Percentiles rank a stretch among this genome's conserved stretches.
These are phyloP conservation scores for Nitzschia palea DNA, from an alignment of 108 stramenopile genomes.

Conservation along the genomic window DNA sequence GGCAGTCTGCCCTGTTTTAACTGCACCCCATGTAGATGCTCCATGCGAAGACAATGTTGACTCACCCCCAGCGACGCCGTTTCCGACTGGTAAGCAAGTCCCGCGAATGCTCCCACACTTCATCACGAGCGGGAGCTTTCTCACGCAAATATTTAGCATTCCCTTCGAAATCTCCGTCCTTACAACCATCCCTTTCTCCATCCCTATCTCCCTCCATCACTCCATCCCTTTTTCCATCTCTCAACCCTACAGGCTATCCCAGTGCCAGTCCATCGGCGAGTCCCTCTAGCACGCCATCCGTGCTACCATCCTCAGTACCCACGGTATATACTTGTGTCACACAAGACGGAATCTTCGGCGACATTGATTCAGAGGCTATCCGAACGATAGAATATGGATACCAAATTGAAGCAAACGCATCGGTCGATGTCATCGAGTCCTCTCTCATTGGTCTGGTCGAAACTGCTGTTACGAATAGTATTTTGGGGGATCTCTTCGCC, in stretches of 20 bases:
- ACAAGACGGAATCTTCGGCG: slow-evolving; percentile 23
- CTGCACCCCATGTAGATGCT: not conserved
- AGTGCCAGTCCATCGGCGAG: not conserved
- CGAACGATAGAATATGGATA: slow-evolving; percentile 18
- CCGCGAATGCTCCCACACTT: not conserved
- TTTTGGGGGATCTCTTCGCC: slow-evolving; percentile 21
- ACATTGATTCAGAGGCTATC: slow-evolving; percentile 5
- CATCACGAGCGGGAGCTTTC: not conserved
- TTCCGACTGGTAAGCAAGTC: not conserved
- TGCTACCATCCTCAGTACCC: slow-evolving; percentile 5
- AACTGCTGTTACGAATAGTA: slow-evolving; percentile 28
- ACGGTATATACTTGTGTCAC: slow-evolving; percentile 8
- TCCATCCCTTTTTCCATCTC: not conserved
- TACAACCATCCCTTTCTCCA: slow-evolving; percentile 1
- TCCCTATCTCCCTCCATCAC: not conserved
- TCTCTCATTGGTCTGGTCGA: slow-evolving; percentile 22
- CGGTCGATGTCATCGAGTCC: not conserved
- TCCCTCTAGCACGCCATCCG: slow-evolving; percentile 3
- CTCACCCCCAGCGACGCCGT: not conserved
- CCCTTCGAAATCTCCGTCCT: not conserved
- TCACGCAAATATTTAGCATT: not conserved
- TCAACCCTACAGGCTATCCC: slow-evolving; percentile 11
- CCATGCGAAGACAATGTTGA: slow-evolving; percentile 21
- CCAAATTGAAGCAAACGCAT: slow-evolving; percentile 22
- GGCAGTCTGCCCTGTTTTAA: not conserved